phyloP scores from a whole-genome alignment of 2,329 filamentous ascomycete genomes.

The Fusarium coicis region DNA sequence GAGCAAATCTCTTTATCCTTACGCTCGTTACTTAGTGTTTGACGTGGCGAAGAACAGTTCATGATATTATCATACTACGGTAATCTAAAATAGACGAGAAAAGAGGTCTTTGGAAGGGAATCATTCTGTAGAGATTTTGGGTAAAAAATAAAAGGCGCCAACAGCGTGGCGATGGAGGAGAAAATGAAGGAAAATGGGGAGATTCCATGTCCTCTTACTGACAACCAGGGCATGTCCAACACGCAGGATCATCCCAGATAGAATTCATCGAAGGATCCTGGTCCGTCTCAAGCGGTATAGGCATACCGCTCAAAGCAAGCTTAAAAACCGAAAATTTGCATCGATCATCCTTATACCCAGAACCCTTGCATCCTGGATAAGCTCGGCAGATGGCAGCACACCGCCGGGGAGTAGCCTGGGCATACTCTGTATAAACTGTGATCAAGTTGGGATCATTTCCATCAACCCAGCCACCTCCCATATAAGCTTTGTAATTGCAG shows the following conservation, averaged over 20 bases:
- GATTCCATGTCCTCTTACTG: not conserved
- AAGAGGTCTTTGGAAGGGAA: not conserved
- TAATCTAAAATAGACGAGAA: not conserved
- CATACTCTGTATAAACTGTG: not conserved
- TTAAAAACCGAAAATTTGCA: not conserved
- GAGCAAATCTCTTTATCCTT: rapidly evolving
- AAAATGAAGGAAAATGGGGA: rapidly evolving
- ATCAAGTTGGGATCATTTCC: not conserved
- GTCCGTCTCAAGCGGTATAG: not conserved
- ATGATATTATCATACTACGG: not conserved
- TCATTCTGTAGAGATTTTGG: not conserved
- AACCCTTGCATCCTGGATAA: not conserved
- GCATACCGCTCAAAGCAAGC: not conserved
- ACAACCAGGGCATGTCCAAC: conserved; percentile 15
- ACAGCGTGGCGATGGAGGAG: rapidly evolving
- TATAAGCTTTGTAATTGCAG: not conserved
- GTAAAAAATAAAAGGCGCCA: not conserved
- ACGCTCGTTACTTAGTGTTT: too few relatives aligned
- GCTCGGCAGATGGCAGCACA: conserved; percentile 16
- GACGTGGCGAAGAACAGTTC: too few relatives aligned
- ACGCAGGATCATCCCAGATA: conserved; percentile 8
- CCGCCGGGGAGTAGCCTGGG: not conserved
- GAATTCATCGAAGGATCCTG: not conserved
- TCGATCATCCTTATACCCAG: conserved; percentile 3
- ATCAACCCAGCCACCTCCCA: not conserved